Conservation (phyloP, 2,329 filamentous ascomycete genomes). For the Pestalotiopsis sp. region DNA sequence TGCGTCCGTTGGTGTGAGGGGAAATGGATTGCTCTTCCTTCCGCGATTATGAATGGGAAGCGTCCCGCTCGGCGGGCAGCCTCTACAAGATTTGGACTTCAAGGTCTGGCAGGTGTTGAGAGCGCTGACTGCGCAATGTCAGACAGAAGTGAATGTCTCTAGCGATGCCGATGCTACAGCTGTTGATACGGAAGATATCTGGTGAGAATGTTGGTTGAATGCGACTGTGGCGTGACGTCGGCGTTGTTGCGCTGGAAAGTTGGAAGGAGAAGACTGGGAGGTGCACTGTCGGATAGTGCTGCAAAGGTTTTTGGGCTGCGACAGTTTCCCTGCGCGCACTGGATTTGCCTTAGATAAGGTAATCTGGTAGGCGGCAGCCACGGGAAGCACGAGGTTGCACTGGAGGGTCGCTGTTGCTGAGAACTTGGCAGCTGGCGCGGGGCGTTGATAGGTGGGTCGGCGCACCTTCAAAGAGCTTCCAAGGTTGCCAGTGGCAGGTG, state of each 20-base stretch:
- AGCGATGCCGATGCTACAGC: neutral
- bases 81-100: neutral
- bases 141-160: neutral
- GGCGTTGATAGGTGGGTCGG: neutral
- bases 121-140: neutral
- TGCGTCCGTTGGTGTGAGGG: neutral
- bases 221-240: neutral
- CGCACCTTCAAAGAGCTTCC: neutral
- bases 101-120: neutral
- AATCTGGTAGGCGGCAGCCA: neutral
- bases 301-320: neutral
- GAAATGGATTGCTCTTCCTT: neutral
- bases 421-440: neutral
- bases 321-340: neutral
- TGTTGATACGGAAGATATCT: neutral
- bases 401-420: neutral
- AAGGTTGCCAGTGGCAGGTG: neutral
- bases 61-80: constrained; percentile 14
- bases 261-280: neutral
- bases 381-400: neutral
- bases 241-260: neutral
- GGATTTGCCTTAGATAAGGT: neutral
- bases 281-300: neutral
- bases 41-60: neutral
- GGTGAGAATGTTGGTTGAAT: neutral